phyloP scores from a whole-genome alignment of 2,329 filamentous ascomycete species.

The Xylaria sp. region DNA sequence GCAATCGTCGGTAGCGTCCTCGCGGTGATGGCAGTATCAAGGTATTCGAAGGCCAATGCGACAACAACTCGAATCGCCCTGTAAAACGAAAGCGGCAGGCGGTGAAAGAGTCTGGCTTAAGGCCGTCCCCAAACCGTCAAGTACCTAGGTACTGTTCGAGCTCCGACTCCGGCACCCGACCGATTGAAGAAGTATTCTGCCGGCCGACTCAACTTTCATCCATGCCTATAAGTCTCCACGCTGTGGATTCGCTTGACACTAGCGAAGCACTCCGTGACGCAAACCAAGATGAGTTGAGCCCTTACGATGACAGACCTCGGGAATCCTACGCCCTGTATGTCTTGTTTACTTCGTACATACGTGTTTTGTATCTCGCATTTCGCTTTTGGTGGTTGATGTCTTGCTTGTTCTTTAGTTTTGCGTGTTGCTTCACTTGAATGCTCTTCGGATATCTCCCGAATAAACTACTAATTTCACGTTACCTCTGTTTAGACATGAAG shows the following conservation, averaged over 20 bases:
- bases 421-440: neutral
- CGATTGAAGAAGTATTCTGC: slow-evolving; percentile 31
- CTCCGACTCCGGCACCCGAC: slow-evolving; percentile 33
- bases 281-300: slow-evolving; percentile 22
- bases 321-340: slow-evolving; percentile 39
- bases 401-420: slow-evolving; percentile 3
- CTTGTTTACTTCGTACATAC: slow-evolving; percentile 16
- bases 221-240: neutral
- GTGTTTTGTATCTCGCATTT: too few species aligned
- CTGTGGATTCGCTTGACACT: slow-evolving; percentile 9
- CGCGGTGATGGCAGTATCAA: neutral
- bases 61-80: neutral
- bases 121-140: neutral
- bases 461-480: slow-evolving; percentile 25
- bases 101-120: slow-evolving; percentile 12
- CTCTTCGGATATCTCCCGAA: neutral
- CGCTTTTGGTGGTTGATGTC: slow-evolving; percentile 2
- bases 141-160: slow-evolving; percentile 5
- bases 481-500: slow-evolving; percentile 64
- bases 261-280: neutral
- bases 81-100: slow-evolving; percentile 18
- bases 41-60: neutral
- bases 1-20: neutral
- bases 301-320: slow-evolving; percentile 36
- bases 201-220: neutral